phyloP scores from a whole-genome alignment of 164 flowering plant species.

The Cinnamomum chago region DNA sequence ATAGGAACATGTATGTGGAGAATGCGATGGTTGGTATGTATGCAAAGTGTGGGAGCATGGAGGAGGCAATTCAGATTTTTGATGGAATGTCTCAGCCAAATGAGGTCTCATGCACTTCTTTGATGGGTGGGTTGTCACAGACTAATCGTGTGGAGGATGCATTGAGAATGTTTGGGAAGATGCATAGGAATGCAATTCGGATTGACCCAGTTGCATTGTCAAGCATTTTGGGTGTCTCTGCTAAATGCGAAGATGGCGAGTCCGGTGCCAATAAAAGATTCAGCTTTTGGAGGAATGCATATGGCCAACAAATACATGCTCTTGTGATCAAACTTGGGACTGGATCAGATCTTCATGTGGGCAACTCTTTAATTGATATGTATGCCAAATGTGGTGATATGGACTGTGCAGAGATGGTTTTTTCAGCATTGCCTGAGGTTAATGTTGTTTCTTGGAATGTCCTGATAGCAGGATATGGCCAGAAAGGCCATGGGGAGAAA shows the following conservation, averaged over 20 bases:
- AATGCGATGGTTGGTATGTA: conserved; percentile 76
- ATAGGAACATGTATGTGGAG: conserved; percentile 55
- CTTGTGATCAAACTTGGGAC: conserved; percentile 51
- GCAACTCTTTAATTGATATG: conserved; percentile 16
- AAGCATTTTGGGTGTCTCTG: conserved; percentile 59
- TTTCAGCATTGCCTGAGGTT: conserved; percentile 39
- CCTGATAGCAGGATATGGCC: conserved; percentile 65
- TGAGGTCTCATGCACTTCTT: conserved; percentile 71
- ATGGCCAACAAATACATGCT: conserved; percentile 52
- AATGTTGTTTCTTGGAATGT: conserved; percentile 80
- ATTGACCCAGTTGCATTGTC: conserved; percentile 67
- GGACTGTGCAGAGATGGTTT: conserved; percentile 43
- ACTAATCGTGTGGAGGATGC: conserved; percentile 51
- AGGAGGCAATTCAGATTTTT: conserved; percentile 50
- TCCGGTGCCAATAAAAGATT: conserved; percentile 13
- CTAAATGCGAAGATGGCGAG: conserved; percentile 31
- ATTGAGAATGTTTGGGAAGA: conserved; percentile 49
- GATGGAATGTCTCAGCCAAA: conserved; percentile 47
- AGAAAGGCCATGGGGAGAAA: conserved; percentile 45
- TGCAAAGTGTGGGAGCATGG: conserved; percentile 51
- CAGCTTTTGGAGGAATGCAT: conserved; percentile 11
- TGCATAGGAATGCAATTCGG: conserved; percentile 42
- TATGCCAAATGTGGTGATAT: conserved; percentile 42
- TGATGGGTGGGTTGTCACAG: conserved; percentile 64
- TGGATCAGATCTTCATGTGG: conserved; percentile 19